Percentiles rank a stretch among this genome's conserved stretches.
phyloP scores from a whole-genome alignment of 441 rosid species.

The Viola pubescens region DNA sequence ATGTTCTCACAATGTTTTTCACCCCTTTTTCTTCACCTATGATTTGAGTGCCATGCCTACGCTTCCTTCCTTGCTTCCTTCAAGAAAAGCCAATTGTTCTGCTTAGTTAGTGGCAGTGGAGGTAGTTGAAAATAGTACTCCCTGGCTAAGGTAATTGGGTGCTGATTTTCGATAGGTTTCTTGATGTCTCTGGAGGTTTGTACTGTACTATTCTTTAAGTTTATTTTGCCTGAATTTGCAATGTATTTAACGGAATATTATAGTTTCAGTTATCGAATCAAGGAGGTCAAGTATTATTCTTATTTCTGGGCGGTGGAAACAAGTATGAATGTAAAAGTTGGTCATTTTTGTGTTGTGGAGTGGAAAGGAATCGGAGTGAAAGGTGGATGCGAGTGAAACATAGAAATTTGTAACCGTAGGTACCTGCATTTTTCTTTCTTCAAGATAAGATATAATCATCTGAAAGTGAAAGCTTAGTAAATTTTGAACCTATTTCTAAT shows the following conservation, averaged over 20 bases:
- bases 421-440: too few species aligned
- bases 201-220: conserved; percentile 3
- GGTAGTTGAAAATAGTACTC: conserved; percentile 3
- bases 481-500: too few species aligned
- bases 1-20: conserved; percentile 4
- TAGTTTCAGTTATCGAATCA: too few species aligned
- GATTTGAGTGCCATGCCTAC: neutral
- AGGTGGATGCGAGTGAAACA: too few species aligned
- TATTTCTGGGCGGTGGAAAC: too few species aligned
- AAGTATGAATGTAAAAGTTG: too few species aligned
- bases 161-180: conserved; percentile 8
- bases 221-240: conserved; percentile 1
- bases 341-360: too few species aligned
- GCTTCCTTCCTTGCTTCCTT: neutral
- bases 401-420: too few species aligned
- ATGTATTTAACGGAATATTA: neutral
- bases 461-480: too few species aligned
- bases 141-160: conserved; percentile 8
- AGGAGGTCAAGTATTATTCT: too few species aligned
- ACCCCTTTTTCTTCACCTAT: neutral
- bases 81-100: neutral
- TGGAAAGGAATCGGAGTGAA: too few species aligned
- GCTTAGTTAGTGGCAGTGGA: conserved; percentile 18
- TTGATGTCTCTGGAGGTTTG: conserved; percentile 3
- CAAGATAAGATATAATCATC: too few species aligned